Base-by-base conservation (phyloP, 805 yeast species). In the Lachancea nothofagi region DNA sequence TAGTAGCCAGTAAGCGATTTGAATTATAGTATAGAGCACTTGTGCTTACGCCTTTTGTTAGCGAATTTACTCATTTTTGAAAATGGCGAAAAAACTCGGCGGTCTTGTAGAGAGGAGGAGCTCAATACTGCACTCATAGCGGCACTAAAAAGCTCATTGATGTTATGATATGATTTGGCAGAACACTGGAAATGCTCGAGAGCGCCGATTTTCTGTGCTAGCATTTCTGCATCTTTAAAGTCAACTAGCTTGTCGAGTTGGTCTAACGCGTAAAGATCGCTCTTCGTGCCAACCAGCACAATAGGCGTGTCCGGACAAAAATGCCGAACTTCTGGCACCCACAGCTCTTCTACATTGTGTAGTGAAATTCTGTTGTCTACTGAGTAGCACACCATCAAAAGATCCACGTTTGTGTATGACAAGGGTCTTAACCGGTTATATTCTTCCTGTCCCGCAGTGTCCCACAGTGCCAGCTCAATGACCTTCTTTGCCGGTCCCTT, bases 371-470 rank as follows among this genome's bases (percentile, higher is more conserved):
- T 63, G 41, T 72, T 72, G 50, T 80, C 81, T 21, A 86, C 70
- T 1, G 90, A 67, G 59, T 84, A 89, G 43, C 96, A 88, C 7
- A 87, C 67, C 42, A 89, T 65, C 13, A 87, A 61, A 1, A 87
- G 65, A 57, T 86, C 84, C 3, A 81, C 84, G 49, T 84, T 94
- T 5, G 89, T 81, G 55, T 86, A 86, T 30, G 83, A 72, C 34
- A 87, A 66, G 2, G 94, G 93, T 45, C 96, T 68, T 41, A 85
- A 64, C 38, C 95, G 66, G 56, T 81, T 89, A 55, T 83, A 84
- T 58, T 83, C 93, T 61, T 85, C 94, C 62, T 84, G 93, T 3
- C 95, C 93, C 0, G 95, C 95, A 1, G 95, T 84, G 57, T 86
- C 96, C 94, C 94, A 85, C 22, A 85, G 61, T 0, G 86, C 84